Evolutionary conservation across 2,329 filamentous ascomycete genomes (phyloP), one percentile per base, ranked within the genome.

Genomic region (Blastomyces emzantsi): DNA sequence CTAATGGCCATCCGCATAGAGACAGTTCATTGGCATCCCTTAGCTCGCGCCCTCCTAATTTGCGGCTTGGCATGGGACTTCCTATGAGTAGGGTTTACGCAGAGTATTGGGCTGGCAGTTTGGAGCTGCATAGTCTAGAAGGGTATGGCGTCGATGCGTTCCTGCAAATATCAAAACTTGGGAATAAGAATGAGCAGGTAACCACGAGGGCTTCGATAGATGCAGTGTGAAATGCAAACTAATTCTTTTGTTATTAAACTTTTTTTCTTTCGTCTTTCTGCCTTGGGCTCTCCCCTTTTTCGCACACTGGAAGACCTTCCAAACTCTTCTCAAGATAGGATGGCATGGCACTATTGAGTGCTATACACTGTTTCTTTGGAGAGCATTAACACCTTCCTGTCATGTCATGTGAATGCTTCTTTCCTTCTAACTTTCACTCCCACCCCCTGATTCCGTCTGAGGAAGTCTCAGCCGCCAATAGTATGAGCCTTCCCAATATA

Each of bases 111-210:
- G 94, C 94, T 2, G 94, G 94, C 30, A 94, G 85, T 70, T 79
- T 99, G 9, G 90, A 96, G 71, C 76, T 97, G 64, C 93, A 97
- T 74, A 97, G 90, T 71, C 79, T 99, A 8, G 93, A 97, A 73
- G 95, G 94, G 0, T 97, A 97, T 73, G 94, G 94, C 17, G 91
- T 95, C 7, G 94, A 99, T 78, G 92, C 90, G 0, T 99, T 99
- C 72, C 78, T 99, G 67, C 92, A 97, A 73, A 96, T 99, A 65
- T 96, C 91, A 5, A 95, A 96, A 74, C 81, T 99, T 64, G 94
- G 94, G 25, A 99, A 99, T 75, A 97, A 96, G 81, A 97, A 97
- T 72, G 94, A 99, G 79, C 91, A 96, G 75, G 81, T 99, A 66
- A 91, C 83, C 22, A 91, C 86, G 36, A 81, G 89, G 70, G 89